phyloP scores from a whole-genome alignment of 352 stramenopile species.

The Phytopythium kandeliae region DNA sequence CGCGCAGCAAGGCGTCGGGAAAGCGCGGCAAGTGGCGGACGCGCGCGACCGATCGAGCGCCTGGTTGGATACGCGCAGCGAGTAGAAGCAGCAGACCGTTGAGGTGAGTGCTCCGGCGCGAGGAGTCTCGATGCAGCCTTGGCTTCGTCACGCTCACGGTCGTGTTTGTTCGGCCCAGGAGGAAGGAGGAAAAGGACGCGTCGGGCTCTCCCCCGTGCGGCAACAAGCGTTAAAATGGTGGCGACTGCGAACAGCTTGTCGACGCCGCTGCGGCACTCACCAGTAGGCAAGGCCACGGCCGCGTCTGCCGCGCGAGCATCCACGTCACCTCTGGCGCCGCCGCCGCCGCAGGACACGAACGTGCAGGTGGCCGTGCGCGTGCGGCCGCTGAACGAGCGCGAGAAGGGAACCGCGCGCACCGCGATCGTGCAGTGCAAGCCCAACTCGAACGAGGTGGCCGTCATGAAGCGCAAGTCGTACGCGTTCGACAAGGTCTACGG shows the following conservation, averaged over 20 bases:
- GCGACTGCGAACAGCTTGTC: not conserved
- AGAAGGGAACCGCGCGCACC: slow-evolving; percentile 71
- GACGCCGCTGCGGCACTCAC: slow-evolving; percentile 5
- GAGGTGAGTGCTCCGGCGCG: too few relatives aligned
- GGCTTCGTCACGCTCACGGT: too few relatives aligned
- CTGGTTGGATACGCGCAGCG: too few relatives aligned
- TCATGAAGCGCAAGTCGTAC: slow-evolving; percentile 89
- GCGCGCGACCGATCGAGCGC: too few relatives aligned
- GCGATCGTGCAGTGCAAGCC: slow-evolving; percentile 85
- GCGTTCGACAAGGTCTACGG: slow-evolving; percentile 92
- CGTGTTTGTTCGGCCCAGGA: too few relatives aligned
- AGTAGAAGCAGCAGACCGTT: too few relatives aligned
- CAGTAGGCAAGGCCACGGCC: not conserved
- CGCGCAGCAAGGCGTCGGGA: too few relatives aligned
- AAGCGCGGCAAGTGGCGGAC: too few relatives aligned
- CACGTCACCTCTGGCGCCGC: slow-evolving; percentile 6
- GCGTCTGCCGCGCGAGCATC: slow-evolving; percentile 5
- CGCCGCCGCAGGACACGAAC: slow-evolving; percentile 40
- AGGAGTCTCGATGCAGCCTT: too few relatives aligned
- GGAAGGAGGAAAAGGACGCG: not conserved
- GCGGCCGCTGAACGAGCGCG: slow-evolving; percentile 83
- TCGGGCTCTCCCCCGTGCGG: not conserved
- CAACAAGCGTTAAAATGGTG: not conserved
- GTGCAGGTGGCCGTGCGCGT: slow-evolving; percentile 90
- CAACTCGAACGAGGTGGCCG: slow-evolving; percentile 78